Base-by-base conservation (phyloP, 768 basidiomycete genomes). In the Hortiboletus campestris region DNA sequence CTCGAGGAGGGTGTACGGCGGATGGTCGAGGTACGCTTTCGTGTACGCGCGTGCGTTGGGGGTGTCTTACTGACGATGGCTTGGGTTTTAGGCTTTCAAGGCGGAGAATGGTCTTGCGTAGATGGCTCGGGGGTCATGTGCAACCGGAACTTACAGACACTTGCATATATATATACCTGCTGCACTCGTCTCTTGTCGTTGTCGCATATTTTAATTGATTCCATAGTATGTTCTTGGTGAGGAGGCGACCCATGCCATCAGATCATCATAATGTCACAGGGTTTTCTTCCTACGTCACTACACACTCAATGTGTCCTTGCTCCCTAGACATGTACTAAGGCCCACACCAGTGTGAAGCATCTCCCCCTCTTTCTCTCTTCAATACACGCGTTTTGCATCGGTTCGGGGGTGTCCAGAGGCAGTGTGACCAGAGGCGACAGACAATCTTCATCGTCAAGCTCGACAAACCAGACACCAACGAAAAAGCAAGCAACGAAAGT, bases 1-100 rank as follows among this genome's bases (percentile, higher is more conserved):
- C 62, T 98, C 13, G 86, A 92, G 63, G 95, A 98, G 59, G 97
- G 94, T 28, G 80, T 97, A 47, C 80, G 82, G 73, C 78, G 78
- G 59, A 89, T 85, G 71, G 81, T 93, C 4, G 86, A 88, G 70
- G 90, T 89, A 61, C 55, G 86, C 22, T 4, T 25, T 36, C n/a
- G 6, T 12, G 22, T n/a, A 25, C 34, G 1, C n/a, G 22, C 20
- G 19, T 39, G 34, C 20, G 32, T 38, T n/a, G 25, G 25, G n/a
- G 7, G n/a, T 32, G 32, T 29, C 31, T 0, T 20, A 9, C 49
- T 63, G 41, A 65, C 29, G 32, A 17, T 16, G 35, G 8, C 2
- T 38, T 5, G 19, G 6, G 13, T 49, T 39, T 32, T 11, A 71
- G 70, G 69, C 54, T 58, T 71, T 71, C 56, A 71, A 72, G 53